Evolutionary conservation across 1,284 basidiomycete species (phyloP), one percentile per base, ranked within the genome.

Genomic region (Ustilago esculenta): DNA sequence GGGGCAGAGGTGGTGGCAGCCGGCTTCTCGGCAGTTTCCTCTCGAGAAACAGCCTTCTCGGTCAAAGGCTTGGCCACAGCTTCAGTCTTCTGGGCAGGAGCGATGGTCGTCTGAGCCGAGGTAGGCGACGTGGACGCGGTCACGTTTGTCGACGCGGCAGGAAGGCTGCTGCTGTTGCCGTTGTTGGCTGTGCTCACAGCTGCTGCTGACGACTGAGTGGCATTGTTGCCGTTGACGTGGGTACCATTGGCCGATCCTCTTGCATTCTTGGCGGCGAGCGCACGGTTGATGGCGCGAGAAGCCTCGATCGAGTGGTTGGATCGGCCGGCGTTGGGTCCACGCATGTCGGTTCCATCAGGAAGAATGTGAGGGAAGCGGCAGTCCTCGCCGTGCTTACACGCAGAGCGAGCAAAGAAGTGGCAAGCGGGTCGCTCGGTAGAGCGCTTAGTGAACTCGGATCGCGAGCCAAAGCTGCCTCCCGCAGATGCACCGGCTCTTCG

Each of bases 321-420:
- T 41, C 63, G 56, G n/a, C 68, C 68, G 15, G 51, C 63, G 51
- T 61, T 66, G 40, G 58, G 63, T 5, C 68, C 68, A 6, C 79
- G 72, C 10, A 73, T 75, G 39, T 81, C 79, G 30, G 77, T 73
- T 45, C 80, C 80, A 43, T 81, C 79, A 1, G 79, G 69, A 5
- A 81, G 66, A 30, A 79, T 72, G 60, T 81, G 80, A 5, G 80
- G 80, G 73, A 80, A 81, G 25, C 71, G 74, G 58, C 80, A 81
- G 24, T 80, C 77, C 39, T 79, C 76, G 20, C 72, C 73, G 39
- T 78, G 77, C 53, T 72, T 72, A 71, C 80, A 81, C 8, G 68
- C 65, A 6, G 73, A 70, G n/a, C 67, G 68, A 7, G 72, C 69
- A 34, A 81, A 81, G 61, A 81, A 81, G 51, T 69, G 65, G 54